These are phyloP conservation scores for Phytophthora tentaculata DNA, from an alignment of 352 stramenopile species.

Conservation along the genomic window DNA sequence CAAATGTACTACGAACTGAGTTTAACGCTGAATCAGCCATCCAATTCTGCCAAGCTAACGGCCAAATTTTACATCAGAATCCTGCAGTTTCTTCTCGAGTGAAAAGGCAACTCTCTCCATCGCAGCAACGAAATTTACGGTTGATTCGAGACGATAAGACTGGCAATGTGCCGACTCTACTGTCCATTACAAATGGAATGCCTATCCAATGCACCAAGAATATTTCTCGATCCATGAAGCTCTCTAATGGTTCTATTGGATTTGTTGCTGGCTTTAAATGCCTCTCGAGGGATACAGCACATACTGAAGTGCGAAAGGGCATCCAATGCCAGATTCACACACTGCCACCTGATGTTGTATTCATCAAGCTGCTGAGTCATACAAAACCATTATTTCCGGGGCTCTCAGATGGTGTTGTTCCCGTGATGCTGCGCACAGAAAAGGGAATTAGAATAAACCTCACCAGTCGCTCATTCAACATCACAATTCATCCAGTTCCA, in stretches of 20 bases:
- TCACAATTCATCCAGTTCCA: neutral
- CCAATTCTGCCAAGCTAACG: neutral
- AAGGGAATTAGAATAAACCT: neutral
- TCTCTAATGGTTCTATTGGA: slow-evolving; percentile 10
- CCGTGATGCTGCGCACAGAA: neutral
- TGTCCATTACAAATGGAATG: neutral
- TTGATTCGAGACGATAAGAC: slow-evolving; percentile 1
- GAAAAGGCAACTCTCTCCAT: neutral
- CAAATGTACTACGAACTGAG: neutral
- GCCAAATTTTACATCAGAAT: slow-evolving; percentile 4
- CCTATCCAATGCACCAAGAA: slow-evolving; percentile 9
- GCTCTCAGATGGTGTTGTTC: neutral
- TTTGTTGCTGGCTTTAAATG: slow-evolving; percentile 5
- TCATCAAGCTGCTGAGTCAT: slow-evolving; percentile 1
- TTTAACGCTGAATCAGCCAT: neutral
- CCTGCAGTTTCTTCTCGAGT: neutral
- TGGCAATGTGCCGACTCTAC: slow-evolving; percentile 5
- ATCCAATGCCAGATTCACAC: slow-evolving; percentile 1
- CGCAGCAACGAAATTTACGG: no score
- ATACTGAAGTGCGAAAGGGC: neutral
- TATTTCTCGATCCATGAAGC: slow-evolving; percentile 5
- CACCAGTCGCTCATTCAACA: neutral
- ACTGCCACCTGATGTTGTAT: neutral
- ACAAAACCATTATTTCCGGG: neutral
- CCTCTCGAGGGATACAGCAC: neutral